phyloP scores from a whole-genome alignment of 2,329 filamentous ascomycete species.

The Monosporascus sp. region DNA sequence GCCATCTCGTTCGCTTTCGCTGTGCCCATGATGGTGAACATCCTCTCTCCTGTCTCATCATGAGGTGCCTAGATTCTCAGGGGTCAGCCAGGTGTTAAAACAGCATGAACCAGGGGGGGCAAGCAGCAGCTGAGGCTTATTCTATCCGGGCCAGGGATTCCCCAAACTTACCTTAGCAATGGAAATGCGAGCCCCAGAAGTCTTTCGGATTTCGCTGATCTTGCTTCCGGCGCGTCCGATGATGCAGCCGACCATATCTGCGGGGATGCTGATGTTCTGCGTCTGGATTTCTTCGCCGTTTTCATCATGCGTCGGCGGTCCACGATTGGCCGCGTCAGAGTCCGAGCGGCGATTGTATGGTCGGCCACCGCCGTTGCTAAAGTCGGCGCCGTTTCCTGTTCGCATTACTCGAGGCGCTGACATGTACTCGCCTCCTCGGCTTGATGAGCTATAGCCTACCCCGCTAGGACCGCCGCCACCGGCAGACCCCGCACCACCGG shows the following conservation, averaged over 20 bases:
- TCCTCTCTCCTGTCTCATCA: conserved; percentile 94
- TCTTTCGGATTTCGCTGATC: conserved; percentile 98
- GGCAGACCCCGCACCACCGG: conserved; percentile 45
- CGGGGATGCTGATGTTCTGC: conserved; percentile 98
- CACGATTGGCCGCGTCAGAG: conserved; percentile 73
- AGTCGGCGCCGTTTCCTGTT: conserved; percentile 95
- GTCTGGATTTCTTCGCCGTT: conserved; percentile 98
- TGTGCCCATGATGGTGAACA: conserved; percentile 99
- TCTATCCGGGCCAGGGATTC: neutral
- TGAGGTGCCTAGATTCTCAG: conserved; percentile 62
- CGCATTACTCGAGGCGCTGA: conserved; percentile 72
- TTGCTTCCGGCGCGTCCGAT: conserved; percentile 93
- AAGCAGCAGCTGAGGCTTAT: neutral
- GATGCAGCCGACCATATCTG: conserved; percentile 99
- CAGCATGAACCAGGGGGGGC: neutral
- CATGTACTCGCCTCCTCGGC: conserved; percentile 47
- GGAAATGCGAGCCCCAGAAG: conserved; percentile 91
- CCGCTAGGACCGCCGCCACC: conserved; percentile 30
- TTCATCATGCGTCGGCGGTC: conserved; percentile 84
- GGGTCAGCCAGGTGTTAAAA: conserved; percentile 8
- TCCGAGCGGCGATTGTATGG: conserved; percentile 75
- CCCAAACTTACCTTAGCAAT: conserved; percentile 70
- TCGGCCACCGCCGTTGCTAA: conserved; percentile 73
- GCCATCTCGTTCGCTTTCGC: conserved; percentile 92
- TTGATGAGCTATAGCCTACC: conserved; percentile 37